A percentile compares a stretch with the other conserved stretches of the same genome.
phyloP scores from a whole-genome alignment of 768 basidiomycete genomes.

The Lentinus tigrinus region DNA sequence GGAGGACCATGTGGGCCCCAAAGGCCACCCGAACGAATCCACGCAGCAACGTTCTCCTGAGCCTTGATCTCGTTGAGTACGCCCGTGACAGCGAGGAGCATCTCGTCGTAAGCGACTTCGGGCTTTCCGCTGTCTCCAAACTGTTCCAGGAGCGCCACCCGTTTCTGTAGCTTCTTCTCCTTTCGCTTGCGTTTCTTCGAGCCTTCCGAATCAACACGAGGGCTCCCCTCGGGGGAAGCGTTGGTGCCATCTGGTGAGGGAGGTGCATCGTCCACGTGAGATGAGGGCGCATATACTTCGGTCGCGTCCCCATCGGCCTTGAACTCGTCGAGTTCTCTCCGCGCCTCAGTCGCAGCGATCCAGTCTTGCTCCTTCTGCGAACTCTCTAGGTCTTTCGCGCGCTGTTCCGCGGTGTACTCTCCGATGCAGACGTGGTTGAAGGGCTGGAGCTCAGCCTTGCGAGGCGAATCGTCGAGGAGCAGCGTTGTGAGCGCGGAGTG shows the following conservation, averaged over 20 bases:
- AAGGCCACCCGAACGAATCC: conserved; percentile 61
- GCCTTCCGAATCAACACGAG: background rate
- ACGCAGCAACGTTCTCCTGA: conserved; percentile 65
- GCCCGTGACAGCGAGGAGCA: conserved; percentile 65
- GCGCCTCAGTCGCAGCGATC: conserved; percentile 18
- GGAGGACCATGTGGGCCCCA: conserved; percentile 21
- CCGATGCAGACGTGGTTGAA: conserved; percentile 78
- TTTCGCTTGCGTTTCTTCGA: conserved; percentile 28
- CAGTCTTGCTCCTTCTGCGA: conserved; percentile 24
- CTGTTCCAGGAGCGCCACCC: conserved; percentile 12
- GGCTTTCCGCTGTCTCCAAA: conserved; percentile 2
- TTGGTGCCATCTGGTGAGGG: background rate
- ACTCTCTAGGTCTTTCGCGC: conserved; percentile 37
- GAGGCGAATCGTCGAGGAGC: conserved; percentile 51
- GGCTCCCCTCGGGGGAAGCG: background rate
- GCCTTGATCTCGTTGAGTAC: conserved; percentile 57
- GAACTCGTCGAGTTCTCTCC: conserved; percentile 13
- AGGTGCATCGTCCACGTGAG: background rate
- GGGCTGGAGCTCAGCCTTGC: conserved; percentile 66
- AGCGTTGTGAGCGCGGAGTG: conserved; percentile 50
- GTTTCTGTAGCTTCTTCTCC: conserved; percentile 15
- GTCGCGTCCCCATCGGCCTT: background rate
- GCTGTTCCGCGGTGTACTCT: conserved; percentile 56
- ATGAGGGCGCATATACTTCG: background rate
- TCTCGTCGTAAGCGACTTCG: conserved; percentile 44